A percentile compares a stretch with the other conserved stretches of the same genome.
Evolutionary conservation across 306 rosid species (phyloP).

Genomic region (Cucurbita maxima): DNA sequence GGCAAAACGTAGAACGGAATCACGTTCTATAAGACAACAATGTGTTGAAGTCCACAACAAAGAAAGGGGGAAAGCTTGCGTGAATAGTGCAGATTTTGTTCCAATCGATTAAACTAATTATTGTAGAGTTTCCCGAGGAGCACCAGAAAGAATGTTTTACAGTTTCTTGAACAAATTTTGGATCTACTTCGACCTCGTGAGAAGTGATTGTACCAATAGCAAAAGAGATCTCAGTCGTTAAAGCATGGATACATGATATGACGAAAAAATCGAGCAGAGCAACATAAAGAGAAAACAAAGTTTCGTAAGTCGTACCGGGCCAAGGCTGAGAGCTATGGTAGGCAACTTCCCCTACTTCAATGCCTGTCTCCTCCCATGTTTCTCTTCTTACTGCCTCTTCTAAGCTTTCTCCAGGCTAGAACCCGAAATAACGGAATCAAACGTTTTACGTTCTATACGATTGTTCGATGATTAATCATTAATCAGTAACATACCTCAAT

Average conservation of each 20-base stretch:
- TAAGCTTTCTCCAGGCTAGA: constrained; percentile 90
- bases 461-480: constrained; percentile 10
- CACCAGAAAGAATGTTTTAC: too few species aligned
- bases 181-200: too few species aligned
- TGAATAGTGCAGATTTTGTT: too few species aligned
- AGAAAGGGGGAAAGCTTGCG: too few species aligned
- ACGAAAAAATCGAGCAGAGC: neutral
- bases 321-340: constrained; percentile 96
- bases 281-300: neutral
- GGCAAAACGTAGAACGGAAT: too few species aligned
- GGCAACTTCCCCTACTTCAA: constrained; percentile 85
- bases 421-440: constrained; percentile 3
- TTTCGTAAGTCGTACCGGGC: constrained; percentile 48
- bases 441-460: neutral
- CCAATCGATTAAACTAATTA: too few species aligned
- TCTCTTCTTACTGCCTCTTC: constrained; percentile 96
- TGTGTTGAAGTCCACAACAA: too few species aligned
- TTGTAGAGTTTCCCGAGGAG: too few species aligned
- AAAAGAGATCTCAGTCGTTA: too few species aligned
- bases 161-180: too few species aligned
- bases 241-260: neutral
- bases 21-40: too few species aligned
- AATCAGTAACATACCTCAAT: constrained; percentile 41
- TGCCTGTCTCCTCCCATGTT: constrained; percentile 88
- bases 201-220: too few species aligned